Base-by-base conservation (phyloP, 2,329 filamentous ascomycete genomes). In the Neoarthrinium moseri region DNA sequence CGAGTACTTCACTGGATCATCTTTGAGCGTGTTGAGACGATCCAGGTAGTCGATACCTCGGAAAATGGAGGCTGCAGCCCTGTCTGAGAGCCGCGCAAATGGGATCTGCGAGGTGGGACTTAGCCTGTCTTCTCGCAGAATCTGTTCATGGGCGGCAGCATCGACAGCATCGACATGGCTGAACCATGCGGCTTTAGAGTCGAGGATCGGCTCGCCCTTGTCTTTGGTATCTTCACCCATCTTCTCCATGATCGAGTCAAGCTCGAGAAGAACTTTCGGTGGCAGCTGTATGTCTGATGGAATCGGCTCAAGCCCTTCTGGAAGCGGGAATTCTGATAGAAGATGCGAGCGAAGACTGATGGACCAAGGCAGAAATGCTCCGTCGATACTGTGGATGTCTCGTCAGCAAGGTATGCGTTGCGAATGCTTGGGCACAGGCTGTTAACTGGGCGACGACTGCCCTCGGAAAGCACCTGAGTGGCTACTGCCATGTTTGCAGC, bases 291-390 rank as follows among this genome's bases (percentile, higher is more conserved):
- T 78, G 52, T 89, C 78, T 30, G 89, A 81, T 8, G 89, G 81
- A 54, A 97, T 87, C 12, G 89, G 86, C 26, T 77, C 63, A 32
- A 86, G 50, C 2, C 78, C 82, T n/a, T 74, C 65, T 1, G 87
- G 83, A 0, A 92, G 75, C 11, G 91, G 90, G 56, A 83, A 86
- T 11, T 78, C 66, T 41, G 83, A 72, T 18, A 90, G 67, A 11
- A 97, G 69, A 52, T 81, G 75, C 42, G 81, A 77, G 51, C 79
- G 79, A 29, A 99, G 74, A 34, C 77, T 77, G 4, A 82, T 72
- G 15, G 82, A 77, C 91, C 91, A 96, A 6, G 86, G 81, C 38
- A 92, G 69, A 55, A 92, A 94, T 23, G 83, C 83, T 27, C 88
- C 89, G 61, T 96, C 91, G 27, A 91, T 82, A 1, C 91, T 92